Evolutionary conservation across 352 stramenopile species (phyloP).

Genomic region (Peronospora tabacina): DNA sequence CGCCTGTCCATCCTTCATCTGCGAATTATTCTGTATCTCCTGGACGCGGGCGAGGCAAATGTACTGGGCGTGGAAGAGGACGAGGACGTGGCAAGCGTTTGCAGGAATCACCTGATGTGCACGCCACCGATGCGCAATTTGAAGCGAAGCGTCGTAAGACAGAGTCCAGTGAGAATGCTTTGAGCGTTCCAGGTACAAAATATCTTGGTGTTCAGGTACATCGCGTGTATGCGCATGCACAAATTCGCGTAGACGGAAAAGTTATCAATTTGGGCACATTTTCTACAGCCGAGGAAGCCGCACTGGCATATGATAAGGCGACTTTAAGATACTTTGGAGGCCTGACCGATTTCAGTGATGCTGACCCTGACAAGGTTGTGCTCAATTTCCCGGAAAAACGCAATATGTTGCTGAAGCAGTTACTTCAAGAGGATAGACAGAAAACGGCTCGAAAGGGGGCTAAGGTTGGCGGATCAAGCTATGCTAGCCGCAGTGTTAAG

Average conservation of each 20-base stretch:
- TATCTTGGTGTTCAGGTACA: slow-evolving; percentile 69
- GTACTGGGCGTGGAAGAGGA: slow-evolving; percentile 41
- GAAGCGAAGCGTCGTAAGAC: slow-evolving; percentile 35
- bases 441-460: slow-evolving; percentile 26
- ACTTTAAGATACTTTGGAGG: slow-evolving; percentile 69
- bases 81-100: slow-evolving; percentile 51
- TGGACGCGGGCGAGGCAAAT: slow-evolving; percentile 30
- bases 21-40: slow-evolving; percentile 13
- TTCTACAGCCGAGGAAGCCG: slow-evolving; percentile 53
- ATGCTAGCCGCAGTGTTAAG: slow-evolving; percentile 50
- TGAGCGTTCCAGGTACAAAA: slow-evolving; percentile 32
- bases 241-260: slow-evolving; percentile 75
- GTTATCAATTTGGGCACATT: slow-evolving; percentile 73
- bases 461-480: slow-evolving; percentile 14
- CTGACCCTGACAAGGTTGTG: slow-evolving; percentile 40
- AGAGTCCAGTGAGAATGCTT: slow-evolving; percentile 16
- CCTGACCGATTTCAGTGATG: slow-evolving; percentile 31
- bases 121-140: slow-evolving; percentile 3
- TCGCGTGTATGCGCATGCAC: slow-evolving; percentile 62
- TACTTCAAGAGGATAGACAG: slow-evolving; percentile 61
- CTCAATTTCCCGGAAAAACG: slow-evolving; percentile 75
- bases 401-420: slow-evolving; percentile 43
- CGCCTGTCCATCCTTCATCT: slow-evolving; percentile 2
- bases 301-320: slow-evolving; percentile 76
- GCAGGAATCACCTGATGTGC: slow-evolving; percentile 29